phyloP scores from a whole-genome alignment of 139 green algal genomes.

The Mychonastes homosphaera region DNA sequence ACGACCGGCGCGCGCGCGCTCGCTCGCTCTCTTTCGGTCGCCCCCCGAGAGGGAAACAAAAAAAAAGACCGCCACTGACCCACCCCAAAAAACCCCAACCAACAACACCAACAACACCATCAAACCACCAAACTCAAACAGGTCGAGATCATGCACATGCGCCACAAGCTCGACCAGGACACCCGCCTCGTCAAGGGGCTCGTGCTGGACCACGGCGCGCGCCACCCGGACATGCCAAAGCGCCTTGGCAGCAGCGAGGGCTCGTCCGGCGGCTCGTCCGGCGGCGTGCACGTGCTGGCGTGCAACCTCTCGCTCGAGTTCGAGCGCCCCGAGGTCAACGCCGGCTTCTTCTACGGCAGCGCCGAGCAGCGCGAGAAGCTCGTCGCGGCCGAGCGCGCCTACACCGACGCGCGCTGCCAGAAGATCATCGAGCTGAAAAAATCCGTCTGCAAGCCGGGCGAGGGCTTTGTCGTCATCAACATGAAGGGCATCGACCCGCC shows the following conservation, averaged over 20 bases:
- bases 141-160: conserved; percentile 99
- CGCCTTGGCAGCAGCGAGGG: conserved; percentile 30
- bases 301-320: conserved; percentile 98
- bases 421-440: conserved; percentile 92
- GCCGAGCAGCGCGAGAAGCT: conserved; percentile 96
- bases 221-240: conserved; percentile 98
- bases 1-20: no score
- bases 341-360: conserved; percentile 93
- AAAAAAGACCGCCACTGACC: no score
- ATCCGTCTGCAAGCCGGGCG: conserved; percentile 81
- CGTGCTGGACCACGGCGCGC: conserved; percentile 91
- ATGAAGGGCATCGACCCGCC: conserved; percentile 99
- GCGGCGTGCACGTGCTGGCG: conserved; percentile 86
- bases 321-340: conserved; percentile 96
- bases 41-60: no score
- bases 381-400: conserved; percentile 84
- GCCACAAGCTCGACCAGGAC: conserved; percentile 91
- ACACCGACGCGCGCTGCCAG: conserved; percentile 84
- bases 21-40: no score
- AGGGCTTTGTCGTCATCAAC: conserved; percentile 96
- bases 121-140: no score
- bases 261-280: not conserved
- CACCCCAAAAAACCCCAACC: no score
- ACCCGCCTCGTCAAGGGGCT: conserved; percentile 84
- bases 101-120: no score